phyloP scores from a whole-genome alignment of 306 rosid genomes.

The Hippophae tibetana region DNA sequence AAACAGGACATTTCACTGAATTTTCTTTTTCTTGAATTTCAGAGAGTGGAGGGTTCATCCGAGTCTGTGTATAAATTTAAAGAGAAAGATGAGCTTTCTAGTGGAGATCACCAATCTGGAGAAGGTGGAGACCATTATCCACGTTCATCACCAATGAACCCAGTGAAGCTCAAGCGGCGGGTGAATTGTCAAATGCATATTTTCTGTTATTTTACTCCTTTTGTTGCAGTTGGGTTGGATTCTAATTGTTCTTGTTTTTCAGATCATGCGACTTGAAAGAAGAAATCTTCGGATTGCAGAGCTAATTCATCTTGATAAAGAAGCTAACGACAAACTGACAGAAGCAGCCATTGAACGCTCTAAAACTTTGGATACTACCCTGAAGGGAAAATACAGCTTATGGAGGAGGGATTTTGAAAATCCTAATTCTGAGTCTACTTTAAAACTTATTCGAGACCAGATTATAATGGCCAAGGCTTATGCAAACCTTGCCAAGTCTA shows the following conservation, averaged over 20 bases:
- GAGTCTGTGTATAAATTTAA: conserved; percentile 27
- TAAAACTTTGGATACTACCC: conserved; percentile 43
- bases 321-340: conserved; percentile 46
- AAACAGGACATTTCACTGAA: conserved; percentile 16
- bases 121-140: conserved; percentile 39
- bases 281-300: conserved; percentile 56
- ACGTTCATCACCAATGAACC: conserved; percentile 42
- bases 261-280: conserved; percentile 77
- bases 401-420: conserved; percentile 90
- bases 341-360: conserved; percentile 67
- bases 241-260: conserved; percentile 24
- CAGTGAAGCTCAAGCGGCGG: conserved; percentile 75
- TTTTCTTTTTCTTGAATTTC: conserved; percentile 16
- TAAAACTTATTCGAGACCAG: conserved; percentile 95
- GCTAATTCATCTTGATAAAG: conserved; percentile 56
- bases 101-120: conserved; percentile 19
- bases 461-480: conserved; percentile 90
- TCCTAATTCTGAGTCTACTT: conserved; percentile 78
- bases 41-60: conserved; percentile 40
- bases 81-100: conserved; percentile 33
- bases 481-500: conserved; percentile 71
- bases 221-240: conserved; percentile 13
- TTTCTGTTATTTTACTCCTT: conserved; percentile 8
- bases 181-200: conserved; percentile 35
- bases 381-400: conserved; percentile 75